Evolutionary conservation across 768 basidiomycete species (phyloP).

Genomic region (Boletus bicolor): DNA sequence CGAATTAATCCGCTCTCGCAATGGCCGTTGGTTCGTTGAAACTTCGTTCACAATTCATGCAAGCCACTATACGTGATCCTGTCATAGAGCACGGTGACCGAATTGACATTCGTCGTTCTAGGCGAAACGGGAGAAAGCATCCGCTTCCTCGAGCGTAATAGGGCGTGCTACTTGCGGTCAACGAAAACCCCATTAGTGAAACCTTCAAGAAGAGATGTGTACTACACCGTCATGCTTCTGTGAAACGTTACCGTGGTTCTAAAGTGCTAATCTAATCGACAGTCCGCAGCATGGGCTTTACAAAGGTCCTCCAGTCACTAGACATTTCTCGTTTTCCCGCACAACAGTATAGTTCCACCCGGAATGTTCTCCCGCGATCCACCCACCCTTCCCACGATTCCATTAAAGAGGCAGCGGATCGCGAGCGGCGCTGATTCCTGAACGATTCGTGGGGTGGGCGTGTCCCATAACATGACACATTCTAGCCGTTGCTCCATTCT

Average conservation of each 20-base stretch:
- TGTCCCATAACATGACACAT: neutral
- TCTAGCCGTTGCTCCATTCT: neutral
- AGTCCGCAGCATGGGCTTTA: neutral
- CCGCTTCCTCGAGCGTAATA: neutral
- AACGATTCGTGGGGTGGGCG: neutral
- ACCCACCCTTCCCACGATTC: neutral
- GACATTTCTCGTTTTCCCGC: neutral
- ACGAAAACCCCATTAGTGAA: neutral
- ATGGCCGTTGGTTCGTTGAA: neutral
- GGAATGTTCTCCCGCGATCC: neutral
- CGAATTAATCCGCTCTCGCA: neutral
- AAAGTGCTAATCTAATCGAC: neutral
- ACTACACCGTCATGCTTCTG: neutral
- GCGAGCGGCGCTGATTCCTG: neutral
- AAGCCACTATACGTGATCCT: neutral
- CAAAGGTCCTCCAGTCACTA: neutral
- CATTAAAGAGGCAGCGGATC: conserved; percentile 15
- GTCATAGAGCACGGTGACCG: neutral
- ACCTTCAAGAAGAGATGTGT: neutral
- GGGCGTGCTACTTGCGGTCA: neutral
- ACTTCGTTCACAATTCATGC: neutral
- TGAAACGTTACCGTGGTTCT: neutral
- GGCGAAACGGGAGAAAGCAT: neutral
- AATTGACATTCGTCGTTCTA: neutral
- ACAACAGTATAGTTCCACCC: neutral